phyloP scores from a whole-genome alignment of 805 yeast genomes.

The Sugiyamaella valdiviana region DNA sequence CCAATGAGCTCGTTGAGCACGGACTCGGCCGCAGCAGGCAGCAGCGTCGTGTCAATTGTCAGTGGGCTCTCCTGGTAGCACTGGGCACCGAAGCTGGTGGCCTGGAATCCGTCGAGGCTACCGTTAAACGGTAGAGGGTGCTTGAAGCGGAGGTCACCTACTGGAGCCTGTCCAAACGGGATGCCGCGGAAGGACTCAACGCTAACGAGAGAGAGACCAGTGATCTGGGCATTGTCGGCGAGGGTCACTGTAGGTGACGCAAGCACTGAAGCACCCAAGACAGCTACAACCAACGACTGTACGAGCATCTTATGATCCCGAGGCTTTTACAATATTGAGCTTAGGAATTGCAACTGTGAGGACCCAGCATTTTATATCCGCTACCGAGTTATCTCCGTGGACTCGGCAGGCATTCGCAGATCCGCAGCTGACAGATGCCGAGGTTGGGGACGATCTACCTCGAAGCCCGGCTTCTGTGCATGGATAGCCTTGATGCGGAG shows the following conservation, averaged over 20 bases:
- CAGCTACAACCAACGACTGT: not conserved
- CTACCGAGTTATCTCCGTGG: too few species aligned
- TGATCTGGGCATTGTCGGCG: not conserved
- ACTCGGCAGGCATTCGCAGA: too few species aligned
- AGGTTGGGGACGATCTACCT: too few species aligned
- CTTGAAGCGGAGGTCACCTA: constrained; percentile 25
- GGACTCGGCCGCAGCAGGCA: constrained; percentile 17
- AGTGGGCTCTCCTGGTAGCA: constrained; percentile 4
- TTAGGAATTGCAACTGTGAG: too few species aligned
- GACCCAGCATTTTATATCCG: too few species aligned
- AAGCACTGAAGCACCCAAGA: not conserved
- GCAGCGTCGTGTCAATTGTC: constrained; percentile 18
- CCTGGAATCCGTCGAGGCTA: constrained; percentile 16
- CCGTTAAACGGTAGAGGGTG: constrained; percentile 22
- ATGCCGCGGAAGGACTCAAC: constrained; percentile 16
- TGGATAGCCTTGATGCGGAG: too few species aligned
- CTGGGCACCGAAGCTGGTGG: constrained; percentile 14
- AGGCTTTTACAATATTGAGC: too few species aligned
- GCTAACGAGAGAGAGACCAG: not conserved
- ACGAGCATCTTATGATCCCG: too few species aligned
- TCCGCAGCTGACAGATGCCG: too few species aligned
- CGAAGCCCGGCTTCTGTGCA: too few species aligned
- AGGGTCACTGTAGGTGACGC: not conserved
- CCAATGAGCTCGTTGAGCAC: not conserved
- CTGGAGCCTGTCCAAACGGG: constrained; percentile 31